phyloP scores from a whole-genome alignment of 306 rosid species.

The Astragalus glycyphyllos region DNA sequence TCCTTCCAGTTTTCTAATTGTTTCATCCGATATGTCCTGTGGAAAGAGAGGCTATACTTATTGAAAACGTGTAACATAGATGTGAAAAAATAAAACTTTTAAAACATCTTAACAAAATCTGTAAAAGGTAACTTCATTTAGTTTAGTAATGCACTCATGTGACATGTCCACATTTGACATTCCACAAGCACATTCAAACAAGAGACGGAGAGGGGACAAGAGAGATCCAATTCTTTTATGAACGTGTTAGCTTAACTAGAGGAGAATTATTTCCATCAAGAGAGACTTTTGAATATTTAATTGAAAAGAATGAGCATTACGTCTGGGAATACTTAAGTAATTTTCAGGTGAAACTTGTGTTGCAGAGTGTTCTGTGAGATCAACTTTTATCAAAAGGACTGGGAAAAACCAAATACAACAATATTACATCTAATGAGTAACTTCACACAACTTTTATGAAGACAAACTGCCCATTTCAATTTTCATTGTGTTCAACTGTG shows the following conservation, averaged over 20 bases:
- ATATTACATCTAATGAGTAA: neutral
- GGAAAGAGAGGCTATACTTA: slow-evolving; percentile 3
- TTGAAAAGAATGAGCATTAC: slow-evolving; percentile 1
- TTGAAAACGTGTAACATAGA: slow-evolving; percentile 5
- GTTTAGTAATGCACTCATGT: slow-evolving; percentile 26
- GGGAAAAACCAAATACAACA: slow-evolving; percentile 10
- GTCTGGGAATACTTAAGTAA: neutral
- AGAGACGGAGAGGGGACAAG: neutral
- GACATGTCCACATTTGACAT: too few relatives aligned
- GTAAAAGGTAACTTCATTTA: slow-evolving; percentile 37
- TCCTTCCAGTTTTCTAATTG: slow-evolving; percentile 45
- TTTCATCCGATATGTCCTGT: slow-evolving; percentile 41
- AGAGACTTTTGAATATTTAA: neutral
- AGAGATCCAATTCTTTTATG: neutral
- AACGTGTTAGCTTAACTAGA: slow-evolving; percentile 12
- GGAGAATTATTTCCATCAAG: neutral
- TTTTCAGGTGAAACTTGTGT: slow-evolving; percentile 16
- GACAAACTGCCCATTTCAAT: neutral
- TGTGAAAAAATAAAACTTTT: neutral
- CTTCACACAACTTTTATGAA: neutral
- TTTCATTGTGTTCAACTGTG: neutral
- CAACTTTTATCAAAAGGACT: slow-evolving; percentile 3
- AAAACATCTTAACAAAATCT: slow-evolving; percentile 46
- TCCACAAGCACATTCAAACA: slow-evolving; percentile 27
- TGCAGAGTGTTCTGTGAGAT: neutral